Percentiles rank a stretch among this genome's conserved stretches.
These are phyloP conservation scores for Phytophthora palmivora DNA, from an alignment of 352 stramenopile genomes.

Conservation along the genomic window DNA sequence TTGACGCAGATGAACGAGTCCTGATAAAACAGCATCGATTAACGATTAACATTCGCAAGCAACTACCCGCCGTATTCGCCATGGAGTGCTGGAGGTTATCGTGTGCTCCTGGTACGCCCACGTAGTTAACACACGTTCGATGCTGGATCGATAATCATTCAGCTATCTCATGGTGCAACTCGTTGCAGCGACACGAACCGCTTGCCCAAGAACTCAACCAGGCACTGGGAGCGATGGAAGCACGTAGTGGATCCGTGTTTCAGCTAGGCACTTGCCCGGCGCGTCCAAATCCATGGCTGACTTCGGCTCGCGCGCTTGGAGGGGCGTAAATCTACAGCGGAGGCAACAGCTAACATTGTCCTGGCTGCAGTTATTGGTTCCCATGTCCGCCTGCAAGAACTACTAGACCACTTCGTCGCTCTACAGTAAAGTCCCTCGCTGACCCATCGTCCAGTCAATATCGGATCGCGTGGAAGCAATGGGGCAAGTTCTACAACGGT, in stretches of 20 bases:
- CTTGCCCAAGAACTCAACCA: constrained; percentile 6
- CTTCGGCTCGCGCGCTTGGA: not conserved
- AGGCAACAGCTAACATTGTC: not conserved
- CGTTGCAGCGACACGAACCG: not conserved
- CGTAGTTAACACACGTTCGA: not conserved
- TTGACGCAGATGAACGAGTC: not conserved
- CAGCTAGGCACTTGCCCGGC: not conserved
- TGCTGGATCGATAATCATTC: constrained; percentile 16
- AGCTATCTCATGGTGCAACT: constrained; percentile 12
- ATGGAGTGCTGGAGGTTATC: not conserved
- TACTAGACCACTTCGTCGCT: not conserved
- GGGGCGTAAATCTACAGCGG: not conserved
- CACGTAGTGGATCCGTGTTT: not conserved
- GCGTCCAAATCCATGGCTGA: not conserved
- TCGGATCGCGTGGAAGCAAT: not conserved
- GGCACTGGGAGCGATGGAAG: not conserved
- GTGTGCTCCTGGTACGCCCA: not conserved
- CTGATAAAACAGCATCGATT: not conserved
- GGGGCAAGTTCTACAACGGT: not conserved
- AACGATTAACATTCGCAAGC: constrained; percentile 9
- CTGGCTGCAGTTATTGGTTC: not conserved
- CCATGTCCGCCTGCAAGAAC: not conserved
- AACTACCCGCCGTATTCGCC: constrained; percentile 1
- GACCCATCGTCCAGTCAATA: constrained; percentile 1
- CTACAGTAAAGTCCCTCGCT: constrained; percentile 1